Conservation (phyloP, 2,329 filamentous ascomycete species). For the Fusarium anthophilum region DNA sequence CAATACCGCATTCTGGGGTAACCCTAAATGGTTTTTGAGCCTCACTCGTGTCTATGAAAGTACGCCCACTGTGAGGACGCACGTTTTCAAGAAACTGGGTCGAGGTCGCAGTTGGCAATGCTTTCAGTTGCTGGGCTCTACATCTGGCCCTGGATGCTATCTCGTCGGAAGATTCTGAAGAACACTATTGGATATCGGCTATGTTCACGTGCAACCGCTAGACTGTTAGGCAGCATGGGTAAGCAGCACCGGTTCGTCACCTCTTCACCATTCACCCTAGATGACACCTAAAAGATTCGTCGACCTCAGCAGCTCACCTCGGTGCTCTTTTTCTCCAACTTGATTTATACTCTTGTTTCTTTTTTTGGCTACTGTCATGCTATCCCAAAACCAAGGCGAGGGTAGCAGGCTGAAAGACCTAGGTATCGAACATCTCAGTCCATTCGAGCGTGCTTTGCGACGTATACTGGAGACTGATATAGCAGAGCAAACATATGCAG, state of each 20-base stretch:
- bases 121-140: neutral
- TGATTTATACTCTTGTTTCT: neutral
- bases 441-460: neutral
- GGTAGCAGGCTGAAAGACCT: neutral
- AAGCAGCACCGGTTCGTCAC: neutral
- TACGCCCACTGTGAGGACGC: fast-evolving
- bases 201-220: neutral
- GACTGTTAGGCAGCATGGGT: neutral
- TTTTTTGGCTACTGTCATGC: neutral
- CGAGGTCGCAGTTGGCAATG: neutral
- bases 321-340: fast-evolving
- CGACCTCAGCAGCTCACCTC: fast-evolving
- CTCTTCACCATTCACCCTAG: neutral
- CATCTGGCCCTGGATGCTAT: no score
- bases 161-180: neutral
- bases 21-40: fast-evolving
- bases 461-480: neutral
- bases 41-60: no score
- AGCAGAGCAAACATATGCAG: neutral
- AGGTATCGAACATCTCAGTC: fast-evolving
- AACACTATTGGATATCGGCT: neutral
- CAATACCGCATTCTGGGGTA: fast-evolving
- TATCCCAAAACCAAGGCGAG: neutral
- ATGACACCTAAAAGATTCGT: neutral
- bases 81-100: no score